phyloP scores from a whole-genome alignment of 768 basidiomycete genomes.

The Trametopsis cervina region DNA sequence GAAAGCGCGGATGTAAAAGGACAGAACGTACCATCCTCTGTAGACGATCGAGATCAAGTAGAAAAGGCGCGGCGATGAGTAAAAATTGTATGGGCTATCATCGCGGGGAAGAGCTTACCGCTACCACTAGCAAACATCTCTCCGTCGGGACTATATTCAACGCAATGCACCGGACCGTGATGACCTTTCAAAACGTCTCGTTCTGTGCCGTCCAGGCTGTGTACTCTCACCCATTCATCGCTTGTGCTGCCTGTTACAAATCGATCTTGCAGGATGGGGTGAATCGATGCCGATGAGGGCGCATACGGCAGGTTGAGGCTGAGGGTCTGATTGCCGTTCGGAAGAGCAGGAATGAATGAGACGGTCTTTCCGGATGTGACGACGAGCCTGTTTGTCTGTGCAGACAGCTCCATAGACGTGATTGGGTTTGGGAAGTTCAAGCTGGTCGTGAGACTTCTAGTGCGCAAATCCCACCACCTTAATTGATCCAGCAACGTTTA shows the following conservation, averaged over 20 bases:
- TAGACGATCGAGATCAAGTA: constrained; percentile 7
- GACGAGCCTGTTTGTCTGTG: constrained; percentile 73
- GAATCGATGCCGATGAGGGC: constrained; percentile 92
- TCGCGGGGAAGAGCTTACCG: constrained; percentile 46
- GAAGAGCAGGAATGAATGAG: constrained; percentile 78
- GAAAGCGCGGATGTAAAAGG: neutral
- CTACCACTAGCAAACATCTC: constrained; percentile 97
- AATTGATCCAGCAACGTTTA: neutral
- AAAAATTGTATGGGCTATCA: constrained; percentile 4
- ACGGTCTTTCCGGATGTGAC: constrained; percentile 91
- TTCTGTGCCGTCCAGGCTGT: constrained; percentile 87
- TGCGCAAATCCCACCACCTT: constrained; percentile 97
- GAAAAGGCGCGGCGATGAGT: constrained; percentile 6
- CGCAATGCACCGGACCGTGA: constrained; percentile 94
- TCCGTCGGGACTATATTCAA: constrained; percentile 92
- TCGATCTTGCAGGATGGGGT: constrained; percentile 80
- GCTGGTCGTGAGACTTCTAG: constrained; percentile 61
- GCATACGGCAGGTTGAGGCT: constrained; percentile 76
- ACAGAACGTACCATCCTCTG: constrained; percentile 64
- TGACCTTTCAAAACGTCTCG: constrained; percentile 91
- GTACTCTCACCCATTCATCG: constrained; percentile 96
- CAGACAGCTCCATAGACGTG: constrained; percentile 90
- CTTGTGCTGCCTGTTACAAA: constrained; percentile 87
- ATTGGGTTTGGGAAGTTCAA: constrained; percentile 74
- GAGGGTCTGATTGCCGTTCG: constrained; percentile 59